phyloP scores from a whole-genome alignment of 768 basidiomycete genomes.

The Suillus variegatus region DNA sequence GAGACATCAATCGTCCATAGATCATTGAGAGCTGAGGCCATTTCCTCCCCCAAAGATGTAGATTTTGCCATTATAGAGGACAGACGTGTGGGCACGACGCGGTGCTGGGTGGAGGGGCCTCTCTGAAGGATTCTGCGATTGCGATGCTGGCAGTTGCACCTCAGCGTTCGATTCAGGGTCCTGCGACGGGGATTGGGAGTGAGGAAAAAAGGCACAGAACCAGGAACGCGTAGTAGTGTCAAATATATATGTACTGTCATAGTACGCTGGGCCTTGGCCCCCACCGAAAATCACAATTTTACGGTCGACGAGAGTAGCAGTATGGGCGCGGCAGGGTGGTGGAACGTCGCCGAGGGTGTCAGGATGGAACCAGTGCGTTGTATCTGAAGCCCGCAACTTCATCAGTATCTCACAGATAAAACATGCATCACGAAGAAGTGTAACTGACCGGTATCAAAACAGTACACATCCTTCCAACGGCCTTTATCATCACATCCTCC shows the following conservation, averaged over 20 bases:
- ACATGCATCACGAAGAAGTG: neutral
- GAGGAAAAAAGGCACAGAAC: constrained; percentile 46
- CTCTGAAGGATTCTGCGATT: constrained; percentile 11
- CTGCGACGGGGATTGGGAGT: constrained; percentile 8
- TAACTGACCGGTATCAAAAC: constrained; percentile 75
- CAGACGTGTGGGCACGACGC: constrained; percentile 86
- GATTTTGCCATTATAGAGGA: constrained; percentile 67
- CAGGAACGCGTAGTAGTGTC: constrained; percentile 76
- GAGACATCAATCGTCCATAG: constrained; percentile 83
- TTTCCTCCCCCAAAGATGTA: constrained; percentile 96
- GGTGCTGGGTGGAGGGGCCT: constrained; percentile 48
- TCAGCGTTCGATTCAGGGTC: neutral
- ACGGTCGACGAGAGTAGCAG: constrained; percentile 78
- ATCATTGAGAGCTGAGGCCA: constrained; percentile 87
- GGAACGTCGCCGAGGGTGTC: constrained; percentile 77
- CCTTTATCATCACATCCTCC: constrained; percentile 87
- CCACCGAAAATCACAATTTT: constrained; percentile 87
- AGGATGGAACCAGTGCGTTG: constrained; percentile 86
- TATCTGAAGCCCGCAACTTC: constrained; percentile 50
- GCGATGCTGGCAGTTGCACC: neutral
- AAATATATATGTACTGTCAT: constrained; percentile 79
- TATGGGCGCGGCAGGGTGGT: constrained; percentile 85
- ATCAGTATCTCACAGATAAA: neutral
- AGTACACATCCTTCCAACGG: constrained; percentile 74
- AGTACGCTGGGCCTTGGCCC: constrained; percentile 80